Base-by-base conservation (phyloP, 208 protist genomes). In the Leptomonas pyrrhocoris region DNA sequence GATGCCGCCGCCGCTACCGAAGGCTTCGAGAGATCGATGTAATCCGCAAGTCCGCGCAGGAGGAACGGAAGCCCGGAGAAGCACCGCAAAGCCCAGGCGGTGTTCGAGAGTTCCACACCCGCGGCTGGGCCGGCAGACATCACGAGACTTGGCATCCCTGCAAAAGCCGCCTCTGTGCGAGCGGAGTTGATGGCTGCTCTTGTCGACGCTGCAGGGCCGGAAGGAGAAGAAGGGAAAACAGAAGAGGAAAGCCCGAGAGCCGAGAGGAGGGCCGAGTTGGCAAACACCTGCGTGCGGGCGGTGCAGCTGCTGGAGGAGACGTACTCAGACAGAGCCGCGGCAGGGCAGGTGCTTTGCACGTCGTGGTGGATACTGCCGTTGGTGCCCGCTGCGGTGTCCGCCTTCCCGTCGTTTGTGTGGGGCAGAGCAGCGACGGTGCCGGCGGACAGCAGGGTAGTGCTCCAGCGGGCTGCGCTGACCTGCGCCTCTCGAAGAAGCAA, bases 401-500 rank as follows among this genome's bases (percentile, higher is more conserved):
- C 34, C 34, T 9, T 38, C 34, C 34, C 34, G 34, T 9, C 34
- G 7, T 3, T 38, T 9, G 9, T 38, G 9, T 38, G 34, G 7
- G 34, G 7, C 34, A 12, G 7, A 38, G 9, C 34, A 27, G 55
- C 21, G 38, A 7, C 28, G 7, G n/a, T 12, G 34, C 12, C 12
- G 40, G 48, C 34, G 28, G 55, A 21, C 2, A 56, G 23, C 46
- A 77, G 9, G 13, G 42, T n/a, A n/a, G n/a, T 40, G 7, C 18
- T 30, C 72, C 72, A 77, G 18, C 72, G 72, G 9, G 31, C 64
- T 15, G 72, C 72, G 25, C 36, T 72, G 38, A 72, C 21, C 36
- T 72, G 72, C 18, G 54, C 60, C 72, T 77, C 72, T 19, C 72
- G 72, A 13, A 77, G 57, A n/a, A 77, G 50, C 64, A 77, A 2